Evolutionary conservation across 495 filamentous ascomycete species (phyloP), one percentile per base, ranked within the genome.

Genomic region (Podospora pseudoanserina): DNA sequence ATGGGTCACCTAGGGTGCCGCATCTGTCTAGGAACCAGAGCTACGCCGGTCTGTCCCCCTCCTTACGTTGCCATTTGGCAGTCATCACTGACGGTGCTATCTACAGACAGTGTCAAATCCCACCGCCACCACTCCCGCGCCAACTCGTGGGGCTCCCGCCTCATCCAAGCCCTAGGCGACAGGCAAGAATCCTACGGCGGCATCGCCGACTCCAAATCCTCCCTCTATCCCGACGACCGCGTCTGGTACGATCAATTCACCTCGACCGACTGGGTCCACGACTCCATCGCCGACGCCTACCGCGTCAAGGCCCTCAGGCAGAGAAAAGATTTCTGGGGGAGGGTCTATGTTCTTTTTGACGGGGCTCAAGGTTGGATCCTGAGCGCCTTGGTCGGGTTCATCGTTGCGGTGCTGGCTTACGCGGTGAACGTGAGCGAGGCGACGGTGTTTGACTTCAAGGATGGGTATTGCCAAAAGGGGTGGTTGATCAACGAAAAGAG

Each of bases 191-290:
- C 73, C 19, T 49, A 49, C 15, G 39, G 39, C 9, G 83, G 79
- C 56, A 79, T 88, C 65, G 70, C 83, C 23, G 87, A 89, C 54
- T 86, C 84, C 11, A 90, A 90, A 67, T 78, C 83, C 70, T 85
- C 83, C 20, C 74, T 88, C 16, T 87, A 85, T 64, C 77, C 87
- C 30, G 92, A 99, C 73, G 93, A 99, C 63, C 87, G 95, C 19
- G 91, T 95, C 15, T 99, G 95, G 95, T 99, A 99, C 79, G 94
- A 99, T 81, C 95, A 99, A 78, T 97, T 98, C 78, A 97, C 94
- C 5, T 97, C 92, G 11, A 98, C 94, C 72, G 95, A 99, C 78
- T 98, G 94, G 95, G 95, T 99, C 7, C 93, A 96, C 74, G 95
- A 99, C 73, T 95, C 91, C 76, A 97, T 98, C 70, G 93, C 94